phyloP scores from a whole-genome alignment of 192 early-diverging fungal species.

The Podila epicladia region DNA sequence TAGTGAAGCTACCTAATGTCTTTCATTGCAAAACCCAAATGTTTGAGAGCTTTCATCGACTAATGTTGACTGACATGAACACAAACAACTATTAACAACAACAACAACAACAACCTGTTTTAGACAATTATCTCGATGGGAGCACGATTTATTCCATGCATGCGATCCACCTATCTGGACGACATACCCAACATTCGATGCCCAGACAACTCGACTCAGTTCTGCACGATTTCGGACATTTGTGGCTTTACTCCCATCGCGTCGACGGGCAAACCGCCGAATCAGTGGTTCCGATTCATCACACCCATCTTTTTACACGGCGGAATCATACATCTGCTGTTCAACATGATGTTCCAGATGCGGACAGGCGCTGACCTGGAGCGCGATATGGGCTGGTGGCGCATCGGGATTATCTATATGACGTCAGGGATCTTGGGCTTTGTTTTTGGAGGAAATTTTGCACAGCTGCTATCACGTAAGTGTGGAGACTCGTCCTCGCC shows the following conservation, averaged over 20 bases:
- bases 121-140: conserved; percentile 77
- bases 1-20: conserved; percentile 2
- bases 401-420: conserved; percentile 79
- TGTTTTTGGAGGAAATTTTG: conserved; percentile 80
- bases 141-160: conserved; percentile 85
- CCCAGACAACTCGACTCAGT: conserved; percentile 31
- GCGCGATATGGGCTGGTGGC: conserved; percentile 76
- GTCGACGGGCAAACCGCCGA: conserved; percentile 61
- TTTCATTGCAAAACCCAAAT: background rate
- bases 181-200: conserved; percentile 43
- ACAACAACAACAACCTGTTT: background rate
- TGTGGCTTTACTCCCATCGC: conserved; percentile 55
- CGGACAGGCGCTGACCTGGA: conserved; percentile 79
- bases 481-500: background rate
- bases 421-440: conserved; percentile 80
- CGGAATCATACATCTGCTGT: conserved; percentile 78
- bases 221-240: conserved; percentile 68
- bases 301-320: conserved; percentile 86
- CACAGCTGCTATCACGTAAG: conserved; percentile 57
- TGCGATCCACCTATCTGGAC: conserved; percentile 58
- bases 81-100: background rate
- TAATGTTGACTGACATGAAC: too few relatives aligned
- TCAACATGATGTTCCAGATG: conserved; percentile 82
- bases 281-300: conserved; percentile 87
- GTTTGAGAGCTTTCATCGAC: too few relatives aligned